Evolutionary conservation across 768 basidiomycete genomes (phyloP), one percentile per base, ranked within the genome.

Genomic region (Nidularia sp.): DNA sequence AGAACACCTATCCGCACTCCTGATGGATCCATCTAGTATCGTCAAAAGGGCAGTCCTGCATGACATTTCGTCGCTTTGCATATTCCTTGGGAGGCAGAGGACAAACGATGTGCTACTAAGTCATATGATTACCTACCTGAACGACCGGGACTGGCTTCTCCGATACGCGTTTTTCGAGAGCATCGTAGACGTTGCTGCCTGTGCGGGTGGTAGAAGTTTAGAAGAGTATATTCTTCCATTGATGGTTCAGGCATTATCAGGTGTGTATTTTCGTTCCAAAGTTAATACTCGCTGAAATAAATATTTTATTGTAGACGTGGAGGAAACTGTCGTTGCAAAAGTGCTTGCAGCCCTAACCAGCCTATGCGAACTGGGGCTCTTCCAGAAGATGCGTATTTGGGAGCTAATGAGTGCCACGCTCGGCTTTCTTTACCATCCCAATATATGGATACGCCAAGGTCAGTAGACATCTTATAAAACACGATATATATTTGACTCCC

Each of bases 161-260:
- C 81, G 97, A 2, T 83, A 85, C 60, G 90, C 91, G 0, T 99
- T 98, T 68, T 97, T 98, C 61, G 94, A 96, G 64, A 90, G 90
- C 54, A 93, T 97, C 31, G 92, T 98, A 15, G 94, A 93, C 55
- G 93, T 99, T 1, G 95, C 95, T 4, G 90, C 90, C 0, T 96
- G 92, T 70, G 92, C 95, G 2, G 95, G 95, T 1, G 88, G 90
- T 32, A 75, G 87, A 53, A 95, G 92, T 57, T 64, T 98, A 59
- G 97, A 98, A 62, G 94, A 98, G 60, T 98, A 98, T 60, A 96
- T 98, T 49, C 64, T 97, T n/a, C 97, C 97, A 0, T 67, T 99
- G 53, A 94, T 98, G 92, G 83, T 93, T 3, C 95, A 98, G 60
- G 93, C 95, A 0, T 70, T 99, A 29, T 93, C 93, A 49, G 96